These are phyloP conservation scores for Picea abies DNA, from an alignment of 83 land plant species.

Conservation along the genomic window DNA sequence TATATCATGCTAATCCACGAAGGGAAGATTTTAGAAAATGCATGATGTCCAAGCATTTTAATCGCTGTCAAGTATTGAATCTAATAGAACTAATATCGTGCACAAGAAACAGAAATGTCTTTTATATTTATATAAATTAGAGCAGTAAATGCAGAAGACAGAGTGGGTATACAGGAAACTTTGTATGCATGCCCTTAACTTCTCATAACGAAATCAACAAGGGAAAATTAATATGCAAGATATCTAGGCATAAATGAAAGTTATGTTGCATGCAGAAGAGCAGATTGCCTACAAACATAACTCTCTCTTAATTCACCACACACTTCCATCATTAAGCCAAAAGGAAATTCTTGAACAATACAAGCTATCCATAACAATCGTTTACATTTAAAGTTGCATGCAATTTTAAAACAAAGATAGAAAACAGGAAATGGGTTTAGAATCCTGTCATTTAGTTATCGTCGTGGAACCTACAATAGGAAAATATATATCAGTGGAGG, in stretches of 20 bases:
- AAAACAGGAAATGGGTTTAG: neutral
- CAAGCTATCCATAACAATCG: neutral
- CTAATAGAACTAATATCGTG: no score
- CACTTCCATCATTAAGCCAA: neutral
- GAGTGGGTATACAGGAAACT: neutral
- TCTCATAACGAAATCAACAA: neutral
- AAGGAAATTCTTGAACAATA: neutral
- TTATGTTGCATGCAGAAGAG: constrained; percentile 4
- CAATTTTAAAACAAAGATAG: neutral
- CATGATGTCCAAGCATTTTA: neutral
- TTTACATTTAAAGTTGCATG: neutral
- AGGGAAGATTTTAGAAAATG: neutral
- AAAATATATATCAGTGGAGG: neutral
- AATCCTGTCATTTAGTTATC: neutral
- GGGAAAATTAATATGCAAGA: neutral
- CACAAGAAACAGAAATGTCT: no score
- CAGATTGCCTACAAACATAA: neutral
- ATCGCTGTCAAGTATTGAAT: neutral
- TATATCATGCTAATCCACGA: neutral
- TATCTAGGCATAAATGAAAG: neutral
- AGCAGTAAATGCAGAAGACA: neutral
- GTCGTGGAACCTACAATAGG: no score
- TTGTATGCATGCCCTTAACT: neutral
- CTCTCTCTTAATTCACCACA: neutral
- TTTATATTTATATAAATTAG: neutral